A percentile compares a stretch with the other conserved stretches of the same genome.
Evolutionary conservation across 176 grass and related monocot species (phyloP).

Genomic region (Thalia dealbata): DNA sequence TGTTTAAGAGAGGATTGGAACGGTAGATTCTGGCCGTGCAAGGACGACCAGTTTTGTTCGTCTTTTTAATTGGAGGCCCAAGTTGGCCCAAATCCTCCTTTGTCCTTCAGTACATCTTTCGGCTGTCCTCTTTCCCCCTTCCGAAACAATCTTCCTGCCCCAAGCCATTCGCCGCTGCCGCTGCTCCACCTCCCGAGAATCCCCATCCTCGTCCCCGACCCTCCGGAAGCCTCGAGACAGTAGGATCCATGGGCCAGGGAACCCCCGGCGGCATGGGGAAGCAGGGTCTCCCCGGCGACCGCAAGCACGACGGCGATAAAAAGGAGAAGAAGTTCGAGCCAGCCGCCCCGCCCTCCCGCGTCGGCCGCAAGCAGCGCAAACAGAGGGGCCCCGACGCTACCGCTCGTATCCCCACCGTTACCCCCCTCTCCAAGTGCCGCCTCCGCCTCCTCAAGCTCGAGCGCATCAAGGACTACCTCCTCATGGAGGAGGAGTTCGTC

Average conservation of each 20-base stretch:
- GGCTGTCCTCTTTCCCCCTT: no score
- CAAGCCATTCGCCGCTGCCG: no score
- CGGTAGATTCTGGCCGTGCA: no score
- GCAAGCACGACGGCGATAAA: slow-evolving; percentile 10
- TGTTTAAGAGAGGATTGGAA: no score
- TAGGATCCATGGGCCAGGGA: slow-evolving; percentile 10
- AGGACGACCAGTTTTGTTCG: no score
- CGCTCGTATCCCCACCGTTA: background rate
- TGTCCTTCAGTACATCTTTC: no score
- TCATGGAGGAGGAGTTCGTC: slow-evolving; percentile 19
- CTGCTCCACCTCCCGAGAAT: no score
- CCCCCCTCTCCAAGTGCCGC: slow-evolving; percentile 10
- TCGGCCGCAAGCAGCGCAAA: slow-evolving; percentile 13
- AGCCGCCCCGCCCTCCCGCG: slow-evolving; percentile 7
- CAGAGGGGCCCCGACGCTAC: slow-evolving; percentile 2
- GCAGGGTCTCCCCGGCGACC: slow-evolving; percentile 2
- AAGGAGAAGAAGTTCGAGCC: slow-evolving; percentile 15
- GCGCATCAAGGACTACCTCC: slow-evolving; percentile 11
- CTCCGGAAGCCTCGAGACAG: no score
- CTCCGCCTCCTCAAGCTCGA: slow-evolving; percentile 15
- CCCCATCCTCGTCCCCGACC: no score
- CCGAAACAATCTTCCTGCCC: no score
- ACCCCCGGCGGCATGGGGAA: slow-evolving; percentile 8
- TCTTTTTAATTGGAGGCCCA: no score
- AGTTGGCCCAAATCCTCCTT: no score